Percentiles rank a stretch among this genome's conserved stretches.
phyloP scores from a whole-genome alignment of 2,329 filamentous ascomycete species.

The Hypoxylon sp. region DNA sequence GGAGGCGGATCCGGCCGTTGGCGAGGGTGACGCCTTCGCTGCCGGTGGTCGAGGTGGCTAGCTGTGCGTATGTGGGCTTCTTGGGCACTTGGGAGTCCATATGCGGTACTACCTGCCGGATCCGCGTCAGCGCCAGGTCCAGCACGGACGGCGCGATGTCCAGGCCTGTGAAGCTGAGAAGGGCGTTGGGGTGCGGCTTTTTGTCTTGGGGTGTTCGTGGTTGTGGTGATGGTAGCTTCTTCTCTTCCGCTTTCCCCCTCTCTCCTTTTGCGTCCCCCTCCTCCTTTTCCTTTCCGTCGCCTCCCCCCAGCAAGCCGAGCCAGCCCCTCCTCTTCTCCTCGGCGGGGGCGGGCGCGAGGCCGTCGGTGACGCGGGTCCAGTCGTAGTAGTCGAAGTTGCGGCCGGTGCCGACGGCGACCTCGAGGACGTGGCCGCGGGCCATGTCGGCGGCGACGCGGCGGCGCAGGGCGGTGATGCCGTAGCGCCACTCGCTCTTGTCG shows the following conservation, averaged over 20 bases:
- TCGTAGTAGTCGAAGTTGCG: constrained; percentile 67
- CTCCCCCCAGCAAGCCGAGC: constrained; percentile 15
- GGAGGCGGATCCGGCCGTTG: constrained; percentile 54
- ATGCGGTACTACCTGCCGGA: constrained; percentile 54
- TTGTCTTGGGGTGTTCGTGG: neutral
- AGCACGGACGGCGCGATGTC: constrained; percentile 69
- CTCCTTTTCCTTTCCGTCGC: neutral
- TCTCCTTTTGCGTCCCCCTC: constrained; percentile 22
- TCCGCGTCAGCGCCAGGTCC: constrained; percentile 62
- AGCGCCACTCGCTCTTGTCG: constrained; percentile 63
- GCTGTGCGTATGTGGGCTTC: constrained; percentile 39
- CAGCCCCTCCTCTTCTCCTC: constrained; percentile 34
- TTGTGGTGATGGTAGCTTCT: neutral
- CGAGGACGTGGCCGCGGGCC: constrained; percentile 65
- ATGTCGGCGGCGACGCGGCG: constrained; percentile 53
- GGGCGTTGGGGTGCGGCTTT: constrained; percentile 37
- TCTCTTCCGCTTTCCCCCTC: constrained; percentile 9
- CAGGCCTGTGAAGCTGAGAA: constrained; percentile 67
- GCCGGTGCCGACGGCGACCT: constrained; percentile 69
- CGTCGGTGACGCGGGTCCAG: constrained; percentile 53
- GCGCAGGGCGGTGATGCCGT: constrained; percentile 63
- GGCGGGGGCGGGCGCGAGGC: constrained; percentile 24
- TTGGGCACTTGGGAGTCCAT: constrained; percentile 51
- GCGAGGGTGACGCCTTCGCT: constrained; percentile 47
- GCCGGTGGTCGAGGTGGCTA: constrained; percentile 33